Conservation (phyloP, 129 eudicot genomes). For the Centella asiatica region DNA sequence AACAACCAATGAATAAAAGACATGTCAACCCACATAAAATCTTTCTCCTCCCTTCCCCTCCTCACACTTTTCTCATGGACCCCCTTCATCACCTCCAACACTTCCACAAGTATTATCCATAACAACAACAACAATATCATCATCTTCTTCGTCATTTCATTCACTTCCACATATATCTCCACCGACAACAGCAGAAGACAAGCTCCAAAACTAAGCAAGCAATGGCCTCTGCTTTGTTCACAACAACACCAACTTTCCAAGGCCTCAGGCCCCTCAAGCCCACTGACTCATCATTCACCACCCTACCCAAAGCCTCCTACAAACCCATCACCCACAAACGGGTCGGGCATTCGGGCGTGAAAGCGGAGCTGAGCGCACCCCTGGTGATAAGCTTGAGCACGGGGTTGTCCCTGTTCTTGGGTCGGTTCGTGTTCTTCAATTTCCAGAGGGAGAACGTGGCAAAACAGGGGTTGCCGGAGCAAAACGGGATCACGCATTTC, state of each 20-base stretch:
- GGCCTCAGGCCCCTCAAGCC: slow-evolving; percentile 67
- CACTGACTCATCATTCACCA: slow-evolving; percentile 21
- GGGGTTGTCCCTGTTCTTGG: slow-evolving; percentile 78
- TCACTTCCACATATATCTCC: not conserved
- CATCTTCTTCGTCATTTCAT: slow-evolving; percentile 14
- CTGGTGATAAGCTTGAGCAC: slow-evolving; percentile 89
- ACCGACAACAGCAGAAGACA: not conserved
- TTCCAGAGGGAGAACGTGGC: slow-evolving; percentile 97
- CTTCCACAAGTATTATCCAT: slow-evolving; percentile 6
- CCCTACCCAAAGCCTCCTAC: slow-evolving; percentile 14
- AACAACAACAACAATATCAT: slow-evolving; percentile 15
- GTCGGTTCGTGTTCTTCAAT: slow-evolving; percentile 84
- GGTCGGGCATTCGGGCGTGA: slow-evolving; percentile 24
- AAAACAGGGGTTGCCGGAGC: slow-evolving; percentile 81
- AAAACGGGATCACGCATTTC: slow-evolving; percentile 77
- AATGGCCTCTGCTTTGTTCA: slow-evolving; percentile 61
- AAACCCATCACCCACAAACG: slow-evolving; percentile 28
- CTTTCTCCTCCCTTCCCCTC: slow-evolving; percentile 30
- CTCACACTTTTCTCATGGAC: too few species aligned
- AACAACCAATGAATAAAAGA: slow-evolving; percentile 23
- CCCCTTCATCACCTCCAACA: too few species aligned
- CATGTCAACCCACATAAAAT: slow-evolving; percentile 30
- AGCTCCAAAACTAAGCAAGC: not conserved
- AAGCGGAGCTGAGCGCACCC: slow-evolving; percentile 71
- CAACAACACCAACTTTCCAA: slow-evolving; percentile 68